A percentile compares a stretch with the other conserved stretches of the same genome.
Evolutionary conservation across 2,329 filamentous ascomycete genomes (phyloP).

Genomic region (Capronia coronata): DNA sequence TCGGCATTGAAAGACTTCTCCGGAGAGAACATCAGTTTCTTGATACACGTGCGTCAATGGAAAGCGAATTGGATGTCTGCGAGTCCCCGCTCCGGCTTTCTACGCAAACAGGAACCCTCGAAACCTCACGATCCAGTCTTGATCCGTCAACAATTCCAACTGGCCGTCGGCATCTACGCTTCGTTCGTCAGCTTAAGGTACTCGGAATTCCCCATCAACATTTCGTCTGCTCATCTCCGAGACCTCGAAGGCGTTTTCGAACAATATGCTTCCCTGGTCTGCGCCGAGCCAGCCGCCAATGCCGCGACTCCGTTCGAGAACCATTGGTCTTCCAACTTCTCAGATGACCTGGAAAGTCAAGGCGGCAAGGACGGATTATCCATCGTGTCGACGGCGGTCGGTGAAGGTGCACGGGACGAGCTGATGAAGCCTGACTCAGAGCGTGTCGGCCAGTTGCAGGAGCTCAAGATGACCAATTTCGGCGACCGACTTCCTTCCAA

Average conservation of each 20-base stretch:
- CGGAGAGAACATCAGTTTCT: constrained; percentile 64
- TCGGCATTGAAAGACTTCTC: constrained; percentile 62
- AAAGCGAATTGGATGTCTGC: constrained; percentile 37
- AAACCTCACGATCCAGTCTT: constrained; percentile 24
- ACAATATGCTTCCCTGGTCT: constrained; percentile 40
- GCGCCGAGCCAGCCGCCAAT: constrained; percentile 38
- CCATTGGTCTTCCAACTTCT: constrained; percentile 25
- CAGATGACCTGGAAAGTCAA: constrained; percentile 28
- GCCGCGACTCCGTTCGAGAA: constrained; percentile 38
- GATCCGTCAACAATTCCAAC: constrained; percentile 50
- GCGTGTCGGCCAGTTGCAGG: not conserved
- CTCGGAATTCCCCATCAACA: constrained; percentile 62
- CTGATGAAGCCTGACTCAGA: constrained; percentile 2
- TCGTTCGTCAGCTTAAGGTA: constrained; percentile 55
- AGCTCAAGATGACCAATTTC: constrained; percentile 27
- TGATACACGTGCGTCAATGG: constrained; percentile 54
- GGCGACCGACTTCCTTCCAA: constrained; percentile 32
- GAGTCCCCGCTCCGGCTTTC: constrained; percentile 10
- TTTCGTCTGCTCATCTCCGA: constrained; percentile 52
- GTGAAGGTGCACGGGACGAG: constrained; percentile 13
- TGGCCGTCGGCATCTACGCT: constrained; percentile 56
- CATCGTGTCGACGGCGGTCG: constrained; percentile 16
- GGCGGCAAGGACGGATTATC: constrained; percentile 21
- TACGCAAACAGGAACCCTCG: constrained; percentile 27
- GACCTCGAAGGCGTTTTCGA: constrained; percentile 54